Percentiles rank a stretch among this genome's conserved stretches.
phyloP scores from a whole-genome alignment of 345 rosid genomes.

The Hibiscus trionum region DNA sequence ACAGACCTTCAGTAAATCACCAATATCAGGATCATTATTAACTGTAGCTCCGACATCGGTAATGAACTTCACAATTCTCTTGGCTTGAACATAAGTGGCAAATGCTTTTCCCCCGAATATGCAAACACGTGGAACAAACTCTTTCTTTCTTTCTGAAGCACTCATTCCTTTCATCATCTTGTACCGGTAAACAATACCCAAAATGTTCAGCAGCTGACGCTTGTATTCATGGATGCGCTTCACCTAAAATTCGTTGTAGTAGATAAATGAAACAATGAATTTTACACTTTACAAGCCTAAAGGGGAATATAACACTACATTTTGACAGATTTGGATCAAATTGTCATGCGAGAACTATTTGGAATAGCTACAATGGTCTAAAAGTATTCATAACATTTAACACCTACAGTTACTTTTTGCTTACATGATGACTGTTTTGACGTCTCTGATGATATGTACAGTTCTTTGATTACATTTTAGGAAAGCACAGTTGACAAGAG shows the following conservation, averaged over 20 bases:
- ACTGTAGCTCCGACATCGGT: constrained; percentile 60
- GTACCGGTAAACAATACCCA: constrained; percentile 67
- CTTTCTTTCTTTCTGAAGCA: constrained; percentile 39
- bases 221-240: constrained; percentile 80
- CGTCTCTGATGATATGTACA: background rate
- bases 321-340: background rate
- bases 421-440: too few species aligned
- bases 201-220: constrained; percentile 59
- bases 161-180: constrained; percentile 76
- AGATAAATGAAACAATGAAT: background rate
- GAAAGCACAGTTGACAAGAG: constrained; percentile 3
- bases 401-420: background rate
- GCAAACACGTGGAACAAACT: constrained; percentile 62
- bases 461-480: background rate
- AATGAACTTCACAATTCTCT: constrained; percentile 69
- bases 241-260: constrained; percentile 30
- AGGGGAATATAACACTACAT: background rate
- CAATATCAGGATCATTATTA: constrained; percentile 66
- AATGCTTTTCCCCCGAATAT: constrained; percentile 83
- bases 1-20: constrained; percentile 63
- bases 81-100: constrained; percentile 73
- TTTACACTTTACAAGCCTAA: too few species aligned
- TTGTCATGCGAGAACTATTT: background rate
- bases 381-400: background rate
- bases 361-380: background rate